Evolutionary conservation across 768 basidiomycete genomes (phyloP).

Genomic region (Leucocoprinus birnbaumii): DNA sequence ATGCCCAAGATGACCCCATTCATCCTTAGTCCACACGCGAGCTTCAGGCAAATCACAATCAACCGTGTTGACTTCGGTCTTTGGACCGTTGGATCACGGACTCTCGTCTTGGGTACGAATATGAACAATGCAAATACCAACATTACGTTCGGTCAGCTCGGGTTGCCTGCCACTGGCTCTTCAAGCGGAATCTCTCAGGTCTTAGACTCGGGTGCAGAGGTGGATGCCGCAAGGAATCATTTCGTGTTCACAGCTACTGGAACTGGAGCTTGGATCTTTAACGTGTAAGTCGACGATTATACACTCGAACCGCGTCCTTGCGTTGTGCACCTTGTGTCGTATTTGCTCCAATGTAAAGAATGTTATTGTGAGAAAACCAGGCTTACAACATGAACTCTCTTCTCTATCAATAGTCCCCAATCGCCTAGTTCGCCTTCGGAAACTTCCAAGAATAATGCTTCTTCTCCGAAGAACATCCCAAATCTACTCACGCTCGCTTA

Average conservation of each 20-base stretch:
- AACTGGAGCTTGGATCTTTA: constrained; percentile 36
- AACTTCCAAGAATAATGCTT: neutral
- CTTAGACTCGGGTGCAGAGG: constrained; percentile 31
- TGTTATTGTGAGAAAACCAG: neutral
- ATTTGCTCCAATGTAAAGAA: neutral
- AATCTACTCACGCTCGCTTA: neutral
- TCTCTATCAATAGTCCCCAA: neutral
- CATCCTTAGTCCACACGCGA: constrained; percentile 39
- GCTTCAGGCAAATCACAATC: constrained; percentile 36
- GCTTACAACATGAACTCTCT: neutral
- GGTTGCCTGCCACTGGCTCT: constrained; percentile 17
- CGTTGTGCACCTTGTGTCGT: neutral
- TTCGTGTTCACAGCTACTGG: constrained; percentile 37
- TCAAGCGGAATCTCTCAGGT: constrained; percentile 23
- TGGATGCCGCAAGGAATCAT: constrained; percentile 21
- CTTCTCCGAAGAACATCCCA: neutral
- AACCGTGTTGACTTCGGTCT: constrained; percentile 46
- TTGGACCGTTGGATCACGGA: constrained; percentile 40
- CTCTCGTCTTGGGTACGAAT: constrained; percentile 51
- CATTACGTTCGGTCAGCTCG: constrained; percentile 29
- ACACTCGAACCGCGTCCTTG: neutral
- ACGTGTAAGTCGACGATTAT: constrained; percentile 2
- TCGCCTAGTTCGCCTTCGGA: neutral
- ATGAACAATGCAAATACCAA: constrained; percentile 37
- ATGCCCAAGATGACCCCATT: constrained; percentile 43